Conservation (phyloP, 306 rosid genomes). For the Pterocarpus santalinus region DNA sequence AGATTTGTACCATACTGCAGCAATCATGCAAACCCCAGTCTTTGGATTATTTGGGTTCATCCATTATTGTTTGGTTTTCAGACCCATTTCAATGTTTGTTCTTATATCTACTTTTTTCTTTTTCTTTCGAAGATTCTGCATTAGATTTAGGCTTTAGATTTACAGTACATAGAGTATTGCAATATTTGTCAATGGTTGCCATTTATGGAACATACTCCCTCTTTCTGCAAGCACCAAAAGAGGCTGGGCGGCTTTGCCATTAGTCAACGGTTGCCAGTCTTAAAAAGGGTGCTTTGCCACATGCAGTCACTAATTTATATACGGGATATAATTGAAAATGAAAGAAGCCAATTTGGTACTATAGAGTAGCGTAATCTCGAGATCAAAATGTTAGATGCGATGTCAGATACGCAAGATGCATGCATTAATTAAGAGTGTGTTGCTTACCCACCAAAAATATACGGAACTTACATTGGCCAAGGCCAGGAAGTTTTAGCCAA, state of each 20-base stretch:
- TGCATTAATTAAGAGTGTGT: too few relatives aligned
- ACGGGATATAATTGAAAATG: constrained; percentile 7
- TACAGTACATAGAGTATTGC: neutral
- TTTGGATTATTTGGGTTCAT: neutral
- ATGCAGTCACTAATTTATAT: neutral
- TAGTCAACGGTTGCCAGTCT: neutral
- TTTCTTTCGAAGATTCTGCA: neutral
- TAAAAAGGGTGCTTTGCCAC: neutral
- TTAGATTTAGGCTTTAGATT: neutral
- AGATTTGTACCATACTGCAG: neutral
- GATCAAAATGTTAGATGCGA: neutral
- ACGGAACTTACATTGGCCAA: too few relatives aligned
- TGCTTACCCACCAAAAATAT: too few relatives aligned
- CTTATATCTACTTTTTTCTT: neutral
- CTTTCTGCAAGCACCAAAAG: neutral
- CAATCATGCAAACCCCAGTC: neutral
- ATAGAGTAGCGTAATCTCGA: neutral
- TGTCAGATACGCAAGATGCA: neutral
- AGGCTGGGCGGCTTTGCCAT: neutral
- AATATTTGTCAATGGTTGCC: constrained; percentile 3
- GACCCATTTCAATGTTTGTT: neutral
- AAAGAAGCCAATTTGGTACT: neutral
- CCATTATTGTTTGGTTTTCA: neutral
- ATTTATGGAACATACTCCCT: neutral
- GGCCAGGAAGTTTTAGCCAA: too few relatives aligned